Percentiles rank a stretch among this genome's conserved stretches.
Evolutionary conservation across 352 stramenopile genomes (phyloP).

Genomic region (Phytophthora sp.): DNA sequence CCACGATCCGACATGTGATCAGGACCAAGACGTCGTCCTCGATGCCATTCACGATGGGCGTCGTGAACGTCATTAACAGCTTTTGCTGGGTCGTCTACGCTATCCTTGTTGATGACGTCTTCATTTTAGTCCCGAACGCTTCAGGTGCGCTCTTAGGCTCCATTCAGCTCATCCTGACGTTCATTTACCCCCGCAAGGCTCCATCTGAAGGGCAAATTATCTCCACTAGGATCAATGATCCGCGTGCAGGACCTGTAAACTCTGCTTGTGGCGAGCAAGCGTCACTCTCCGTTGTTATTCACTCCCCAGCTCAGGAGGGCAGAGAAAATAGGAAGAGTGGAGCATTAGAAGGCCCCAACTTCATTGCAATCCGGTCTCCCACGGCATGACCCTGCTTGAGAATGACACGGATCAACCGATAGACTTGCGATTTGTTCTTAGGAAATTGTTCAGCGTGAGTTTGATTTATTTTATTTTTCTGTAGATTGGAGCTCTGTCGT

Average conservation of each 20-base stretch:
- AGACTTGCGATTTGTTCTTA: too few species aligned
- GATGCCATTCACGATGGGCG: constrained; percentile 53
- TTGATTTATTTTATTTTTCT: too few species aligned
- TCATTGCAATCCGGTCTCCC: constrained; percentile 21
- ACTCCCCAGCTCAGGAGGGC: constrained; percentile 13
- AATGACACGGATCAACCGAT: too few species aligned
- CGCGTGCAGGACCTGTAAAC: constrained; percentile 3
- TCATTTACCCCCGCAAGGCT: constrained; percentile 37
- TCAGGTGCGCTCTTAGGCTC: constrained; percentile 35
- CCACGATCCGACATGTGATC: constrained; percentile 42
- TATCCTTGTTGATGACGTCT: constrained; percentile 26
- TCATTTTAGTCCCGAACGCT: constrained; percentile 55
- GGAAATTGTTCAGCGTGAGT: too few species aligned
- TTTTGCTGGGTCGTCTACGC: constrained; percentile 52
- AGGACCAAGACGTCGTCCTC: constrained; percentile 49
- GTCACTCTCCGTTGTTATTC: constrained; percentile 25
- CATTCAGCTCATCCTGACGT: constrained; percentile 34
- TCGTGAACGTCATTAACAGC: constrained; percentile 47
- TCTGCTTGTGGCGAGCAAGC: constrained; percentile 12
- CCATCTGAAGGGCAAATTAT: constrained; percentile 24
- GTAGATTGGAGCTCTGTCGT: too few species aligned
- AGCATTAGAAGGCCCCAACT: constrained; percentile 4
- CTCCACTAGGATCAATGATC: constrained; percentile 20
- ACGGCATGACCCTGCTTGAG: too few species aligned
- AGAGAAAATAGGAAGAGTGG: constrained; percentile 12